A percentile compares a stretch with the other conserved stretches of the same genome.
These are phyloP conservation scores for Aureoboletus auriporus DNA, from an alignment of 768 basidiomycete genomes.

Conservation along the genomic window DNA sequence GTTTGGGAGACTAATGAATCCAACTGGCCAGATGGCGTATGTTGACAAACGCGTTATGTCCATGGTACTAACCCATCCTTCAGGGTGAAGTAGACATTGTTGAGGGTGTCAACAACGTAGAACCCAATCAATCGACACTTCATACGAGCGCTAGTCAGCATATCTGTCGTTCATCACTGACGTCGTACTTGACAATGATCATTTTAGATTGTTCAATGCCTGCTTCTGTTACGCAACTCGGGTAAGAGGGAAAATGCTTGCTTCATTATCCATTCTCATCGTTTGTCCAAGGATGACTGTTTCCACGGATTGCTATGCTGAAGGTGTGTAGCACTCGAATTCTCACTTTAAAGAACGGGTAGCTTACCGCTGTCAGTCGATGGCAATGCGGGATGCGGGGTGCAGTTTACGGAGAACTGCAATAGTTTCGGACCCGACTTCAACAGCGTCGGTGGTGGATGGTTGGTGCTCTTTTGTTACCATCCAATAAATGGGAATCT, in stretches of 20 bases:
- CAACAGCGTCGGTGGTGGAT: slow-evolving; percentile 37
- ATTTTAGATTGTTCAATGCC: slow-evolving; percentile 27
- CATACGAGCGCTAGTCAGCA: slow-evolving; percentile 49
- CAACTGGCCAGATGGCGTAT: slow-evolving; percentile 26
- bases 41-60: not conserved
- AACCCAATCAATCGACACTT: slow-evolving; percentile 48
- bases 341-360: not conserved
- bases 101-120: slow-evolving; percentile 48
- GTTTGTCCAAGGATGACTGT: slow-evolving; percentile 13
- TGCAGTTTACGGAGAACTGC: slow-evolving; percentile 17
- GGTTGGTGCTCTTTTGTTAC: slow-evolving; percentile 19
- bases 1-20: slow-evolving; percentile 25
- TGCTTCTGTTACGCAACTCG: slow-evolving; percentile 17
- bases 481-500: not conserved
- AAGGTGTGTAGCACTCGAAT: slow-evolving; percentile 9
- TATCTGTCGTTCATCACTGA: not conserved
- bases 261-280: not conserved
- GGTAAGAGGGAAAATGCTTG: slow-evolving; percentile 11
- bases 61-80: not conserved
- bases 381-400: slow-evolving; percentile 38
- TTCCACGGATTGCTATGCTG: slow-evolving; percentile 21
- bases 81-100: slow-evolving; percentile 31
- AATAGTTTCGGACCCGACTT: slow-evolving; percentile 29
- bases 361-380: slow-evolving; percentile 15
- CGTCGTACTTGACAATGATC: not conserved